These are phyloP conservation scores for Ephemerocybe angulata DNA, from an alignment of 768 basidiomycete species.

Conservation along the genomic window DNA sequence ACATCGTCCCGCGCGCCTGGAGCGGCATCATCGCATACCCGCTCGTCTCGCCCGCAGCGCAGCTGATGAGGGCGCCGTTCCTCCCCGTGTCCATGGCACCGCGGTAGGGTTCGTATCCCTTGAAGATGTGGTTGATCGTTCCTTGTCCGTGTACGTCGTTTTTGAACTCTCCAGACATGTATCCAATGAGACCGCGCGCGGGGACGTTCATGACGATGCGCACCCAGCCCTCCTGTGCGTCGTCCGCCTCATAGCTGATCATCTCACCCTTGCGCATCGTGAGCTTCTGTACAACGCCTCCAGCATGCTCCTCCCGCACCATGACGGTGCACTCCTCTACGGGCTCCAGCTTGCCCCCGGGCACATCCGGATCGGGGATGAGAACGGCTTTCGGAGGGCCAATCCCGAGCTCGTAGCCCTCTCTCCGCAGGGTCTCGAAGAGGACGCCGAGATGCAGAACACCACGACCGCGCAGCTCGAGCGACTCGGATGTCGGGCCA, in stretches of 20 bases:
- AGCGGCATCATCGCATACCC: slow-evolving; percentile 48
- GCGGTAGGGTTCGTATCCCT: slow-evolving; percentile 42
- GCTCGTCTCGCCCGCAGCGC: slow-evolving; percentile 43
- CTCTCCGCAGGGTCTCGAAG: slow-evolving; percentile 45
- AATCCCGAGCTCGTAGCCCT: slow-evolving; percentile 46
- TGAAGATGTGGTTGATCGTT: slow-evolving; percentile 52
- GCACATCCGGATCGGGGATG: slow-evolving; percentile 36
- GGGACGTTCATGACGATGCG: slow-evolving; percentile 47
- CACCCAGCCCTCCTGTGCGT: slow-evolving; percentile 44
- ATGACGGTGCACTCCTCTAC: slow-evolving; percentile 44
- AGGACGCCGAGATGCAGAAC: slow-evolving; percentile 51
- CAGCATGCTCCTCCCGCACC: slow-evolving; percentile 45
- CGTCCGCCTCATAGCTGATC: slow-evolving; percentile 41
- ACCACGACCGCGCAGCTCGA: slow-evolving; percentile 47
- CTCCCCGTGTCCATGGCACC: slow-evolving; percentile 45
- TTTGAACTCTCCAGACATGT: slow-evolving; percentile 50
- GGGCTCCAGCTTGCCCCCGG: slow-evolving; percentile 38
- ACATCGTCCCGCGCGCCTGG: slow-evolving; percentile 44
- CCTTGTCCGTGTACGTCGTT: slow-evolving; percentile 51
- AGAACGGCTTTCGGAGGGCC: slow-evolving; percentile 51
- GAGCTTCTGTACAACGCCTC: slow-evolving; percentile 46
- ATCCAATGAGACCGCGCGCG: slow-evolving; percentile 46
- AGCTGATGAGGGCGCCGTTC: slow-evolving; percentile 46
- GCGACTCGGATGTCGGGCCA: slow-evolving; percentile 45
- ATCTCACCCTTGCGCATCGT: slow-evolving; percentile 50